Evolutionary conservation across 176 grass and related monocot genomes (phyloP), one percentile per base, ranked within the genome.

Genomic region (Otatea glauca): DNA sequence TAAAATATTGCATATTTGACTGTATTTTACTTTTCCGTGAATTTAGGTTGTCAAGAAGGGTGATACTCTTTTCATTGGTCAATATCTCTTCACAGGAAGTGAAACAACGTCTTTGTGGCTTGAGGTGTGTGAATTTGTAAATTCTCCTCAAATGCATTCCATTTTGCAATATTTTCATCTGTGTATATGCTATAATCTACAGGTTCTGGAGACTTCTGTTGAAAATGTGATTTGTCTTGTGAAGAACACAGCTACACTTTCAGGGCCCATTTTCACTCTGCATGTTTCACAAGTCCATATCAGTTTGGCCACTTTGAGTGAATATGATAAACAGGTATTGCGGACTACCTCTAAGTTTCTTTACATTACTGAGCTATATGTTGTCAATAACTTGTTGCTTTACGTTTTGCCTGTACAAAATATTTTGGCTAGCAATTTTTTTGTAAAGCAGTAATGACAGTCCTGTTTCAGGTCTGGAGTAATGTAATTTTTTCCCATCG

Each of bases 31-130:
- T 42, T 82, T 63, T 63, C 51, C 74, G 34, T 90, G 77, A 75
- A 73, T 84, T 71, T 79, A 98, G 96, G 91, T 49, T 80, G 93
- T 95, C 21, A 98, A 95, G 86, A 86, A 88, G 53, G 96, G 96
- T 65, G 93, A 98, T 77, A 98, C 96, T 79, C 91, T 98, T 81
- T 98, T 98, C 76, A 84, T 98, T 71, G 96, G 96, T 14, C 96
- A 98, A 77, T 98, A 98, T 94, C 96, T 98, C 76, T 98, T 93
- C 81, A 98, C 96, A 39, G 96, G 96, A 91, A 95, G 96, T 84
- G 96, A 98, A 93, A 70, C 91, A 72, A 95, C 96, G 34, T 98
- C 96, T 83, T 80, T 93, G 18, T 98, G 91, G 96, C 91, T 98
- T 89, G 96, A 98, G 91, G 96, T 95, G 25, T 48, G 64, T 17